A percentile compares a stretch with the other conserved stretches of the same genome.
Evolutionary conservation across 345 rosid species (phyloP).

Genomic region (Gossypium rotundifolium): DNA sequence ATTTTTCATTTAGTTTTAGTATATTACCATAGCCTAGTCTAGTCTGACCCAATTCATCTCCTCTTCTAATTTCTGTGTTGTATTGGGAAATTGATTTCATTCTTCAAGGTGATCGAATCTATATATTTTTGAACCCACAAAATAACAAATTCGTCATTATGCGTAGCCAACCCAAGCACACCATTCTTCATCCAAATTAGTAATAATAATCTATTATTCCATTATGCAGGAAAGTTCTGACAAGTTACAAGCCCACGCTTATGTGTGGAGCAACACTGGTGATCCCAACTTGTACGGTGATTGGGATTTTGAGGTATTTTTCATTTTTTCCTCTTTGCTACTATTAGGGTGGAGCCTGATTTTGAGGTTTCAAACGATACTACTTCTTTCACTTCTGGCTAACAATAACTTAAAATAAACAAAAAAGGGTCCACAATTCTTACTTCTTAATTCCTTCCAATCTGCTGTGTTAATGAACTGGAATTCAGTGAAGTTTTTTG

Average conservation of each 20-base stretch:
- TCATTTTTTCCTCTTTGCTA: neutral
- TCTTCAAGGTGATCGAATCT: neutral
- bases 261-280: slow-evolving; percentile 57
- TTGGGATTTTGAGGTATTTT: slow-evolving; percentile 78
- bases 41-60: too few species aligned
- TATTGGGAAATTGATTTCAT: too few species aligned
- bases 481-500: too few species aligned
- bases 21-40: too few species aligned
- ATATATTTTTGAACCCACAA: too few species aligned
- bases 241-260: slow-evolving; percentile 51
- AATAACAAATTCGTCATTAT: too few species aligned
- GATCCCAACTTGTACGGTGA: slow-evolving; percentile 79
- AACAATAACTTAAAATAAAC: neutral
- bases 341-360: neutral
- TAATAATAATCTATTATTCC: neutral
- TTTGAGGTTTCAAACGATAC: neutral
- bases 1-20: neutral
- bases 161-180: too few species aligned
- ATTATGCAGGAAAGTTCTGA: slow-evolving; percentile 49
- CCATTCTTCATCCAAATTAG: too few species aligned
- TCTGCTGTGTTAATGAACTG: neutral
- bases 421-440: neutral
- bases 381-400: neutral
- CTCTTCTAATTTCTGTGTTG: neutral
- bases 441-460: too few species aligned